These are phyloP conservation scores for Solanum pinnatisectum DNA, from an alignment of 257 asterid genomes.

Conservation along the genomic window DNA sequence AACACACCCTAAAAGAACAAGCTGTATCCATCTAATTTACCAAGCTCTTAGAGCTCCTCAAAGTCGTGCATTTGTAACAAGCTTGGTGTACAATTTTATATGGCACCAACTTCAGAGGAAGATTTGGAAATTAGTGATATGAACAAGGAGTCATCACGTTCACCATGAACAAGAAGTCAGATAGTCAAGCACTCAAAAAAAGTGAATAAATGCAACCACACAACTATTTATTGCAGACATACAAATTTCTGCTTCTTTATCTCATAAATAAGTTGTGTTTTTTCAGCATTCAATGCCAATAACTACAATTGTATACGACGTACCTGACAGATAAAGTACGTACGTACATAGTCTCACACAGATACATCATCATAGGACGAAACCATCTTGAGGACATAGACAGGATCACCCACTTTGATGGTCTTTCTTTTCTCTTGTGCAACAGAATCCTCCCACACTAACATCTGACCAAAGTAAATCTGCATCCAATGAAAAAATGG, in stretches of 20 bases:
- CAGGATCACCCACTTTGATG: slow-evolving; percentile 48
- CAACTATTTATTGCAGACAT: not conserved
- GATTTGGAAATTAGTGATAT: not conserved
- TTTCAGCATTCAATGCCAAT: not conserved
- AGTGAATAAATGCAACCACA: not conserved
- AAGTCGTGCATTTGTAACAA: not conserved
- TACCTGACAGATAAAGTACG: not conserved
- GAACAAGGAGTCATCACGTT: not conserved
- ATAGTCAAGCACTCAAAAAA: not conserved
- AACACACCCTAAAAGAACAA: not conserved
- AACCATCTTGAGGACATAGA: slow-evolving; percentile 25
- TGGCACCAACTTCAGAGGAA: not conserved
- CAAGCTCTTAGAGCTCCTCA: too few species aligned
- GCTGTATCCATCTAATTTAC: too few species aligned
- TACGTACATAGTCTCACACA: slow-evolving; percentile 5
- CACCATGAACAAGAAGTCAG: not conserved
- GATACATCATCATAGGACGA: slow-evolving; percentile 35
- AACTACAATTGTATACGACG: not conserved
- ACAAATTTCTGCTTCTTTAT: not conserved
- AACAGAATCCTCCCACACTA: slow-evolving; percentile 32
- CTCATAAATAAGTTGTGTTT: not conserved
- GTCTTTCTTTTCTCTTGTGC: slow-evolving; percentile 20
- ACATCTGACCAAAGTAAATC: slow-evolving; percentile 50
- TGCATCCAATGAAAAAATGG: slow-evolving; percentile 1
- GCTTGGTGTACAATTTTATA: not conserved